Base-by-base conservation (phyloP, 306 rosid species). In the Corylus avellana region DNA sequence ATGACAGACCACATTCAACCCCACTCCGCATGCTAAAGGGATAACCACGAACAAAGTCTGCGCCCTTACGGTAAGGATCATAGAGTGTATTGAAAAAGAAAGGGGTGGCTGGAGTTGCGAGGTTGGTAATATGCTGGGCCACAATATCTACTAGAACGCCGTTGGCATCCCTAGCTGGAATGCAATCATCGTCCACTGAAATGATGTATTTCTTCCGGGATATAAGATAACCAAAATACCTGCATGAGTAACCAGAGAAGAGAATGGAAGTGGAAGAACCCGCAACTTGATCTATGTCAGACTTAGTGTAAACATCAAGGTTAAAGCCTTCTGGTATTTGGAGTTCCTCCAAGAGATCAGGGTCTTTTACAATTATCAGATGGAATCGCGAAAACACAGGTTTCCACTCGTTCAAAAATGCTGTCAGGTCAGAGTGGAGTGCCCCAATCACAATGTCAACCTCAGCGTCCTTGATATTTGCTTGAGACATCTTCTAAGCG, bases 1-100 rank as follows among this genome's bases (percentile, higher is more conserved):
- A 91, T 46, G 99, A 96, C 61, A 96, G 79, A 70, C 81, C 97
- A 77, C 98, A 96, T 64, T 87, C 76, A 78, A 96, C 98, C 70
- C 99, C 99, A 25, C 57, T 86, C 61, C 98, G 90, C 74, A 96
- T 90, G 82, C 99, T 96, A 77, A 96, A 96, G n/a, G 99, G 99
- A 88, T 96, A 96, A 8, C 99, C 99, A 3, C 98, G 99, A 72
- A 96, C 99, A 42, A 96, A 96, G 73, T 96, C 99, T 0, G 96
- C 97, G 75, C 99, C 99, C 82, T 93, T 85, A 51, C 93, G 82
- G 74, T 75, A 96, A 37, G 99, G 99, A 87, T 96, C 99, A 78
- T 96, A 96, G 1, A 96, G 93, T 7, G 99, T 96, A 84, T 93
- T 96, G 73, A 96, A 96, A 84, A 96, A 96, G 90, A 96, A 96